Evolutionary conservation across 768 basidiomycete genomes (phyloP), one percentile per base, ranked within the genome.

Genomic region (Xerocomellus dryophilus): DNA sequence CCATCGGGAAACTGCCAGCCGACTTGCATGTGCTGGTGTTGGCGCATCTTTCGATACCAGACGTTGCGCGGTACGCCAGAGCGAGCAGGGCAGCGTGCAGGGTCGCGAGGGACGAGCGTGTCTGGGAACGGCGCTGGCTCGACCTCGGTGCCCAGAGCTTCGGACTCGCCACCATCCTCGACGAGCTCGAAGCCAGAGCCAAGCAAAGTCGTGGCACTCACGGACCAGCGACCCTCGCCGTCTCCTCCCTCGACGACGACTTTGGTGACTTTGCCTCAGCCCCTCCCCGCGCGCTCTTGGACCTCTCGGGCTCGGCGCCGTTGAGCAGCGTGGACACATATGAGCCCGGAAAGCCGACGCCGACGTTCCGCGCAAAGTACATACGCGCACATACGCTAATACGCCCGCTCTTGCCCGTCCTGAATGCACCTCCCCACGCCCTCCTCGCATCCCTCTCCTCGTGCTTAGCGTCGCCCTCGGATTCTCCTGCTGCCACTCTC

Each of bases 191-290:
- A 68, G 63, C 69, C 11, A 56, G 31, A 35, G 73, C 71, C 54
- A 66, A 53, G 27, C 43, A 57, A 12, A 67, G 63, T 29, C 63
- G 68, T 2, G 71, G 63, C 7, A 73, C 77, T 0, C 74, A 71
- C 15, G 79, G 77, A 11, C 84, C 87, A 17, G 81, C 88, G 1
- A 83, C 81, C 2, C 79, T 87, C 27, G 62, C 78, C 10, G 82
- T 85, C 15, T 67, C 64, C 35, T 66, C 68, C 12, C 54, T 70
- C 38, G 66, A 79, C 48, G 88, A 95, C 61, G 92, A 93, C 23
- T 96, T 96, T 71, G 94, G 93, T 4, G 93, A 94, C 65, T 92
- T 93, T 66, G 80, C 87, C 1, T 74, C 78, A 0, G 78, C 79
- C 61, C 31, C 53, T n/a, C 48, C 57, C 0, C 50, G 40, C 17